A percentile compares a stretch with the other conserved stretches of the same genome.
These are phyloP conservation scores for Lipomyces sp. DNA, from an alignment of 805 yeast genomes.

Conservation along the genomic window DNA sequence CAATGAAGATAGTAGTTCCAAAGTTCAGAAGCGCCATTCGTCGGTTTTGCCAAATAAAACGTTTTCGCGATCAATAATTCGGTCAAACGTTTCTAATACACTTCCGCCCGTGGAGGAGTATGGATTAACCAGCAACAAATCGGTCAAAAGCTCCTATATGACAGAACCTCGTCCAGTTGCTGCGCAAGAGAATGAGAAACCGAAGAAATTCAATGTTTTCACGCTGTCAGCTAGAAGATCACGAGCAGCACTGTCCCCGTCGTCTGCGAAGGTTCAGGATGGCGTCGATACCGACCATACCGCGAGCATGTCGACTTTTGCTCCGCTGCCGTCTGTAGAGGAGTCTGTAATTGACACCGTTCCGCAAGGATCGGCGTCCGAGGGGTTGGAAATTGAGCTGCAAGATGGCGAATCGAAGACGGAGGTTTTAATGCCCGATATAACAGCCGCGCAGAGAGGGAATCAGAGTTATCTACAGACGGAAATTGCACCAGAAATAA, in stretches of 20 bases:
- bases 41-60: slow-evolving; percentile 11
- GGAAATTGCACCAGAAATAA: neutral
- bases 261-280: neutral
- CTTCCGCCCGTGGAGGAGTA: neutral
- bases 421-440: neutral
- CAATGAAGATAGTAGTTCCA: slow-evolving; percentile 3
- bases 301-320: slow-evolving; percentile 17
- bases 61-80: neutral
- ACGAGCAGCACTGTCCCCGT: slow-evolving; percentile 14
- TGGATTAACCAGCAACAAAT: neutral
- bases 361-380: neutral
- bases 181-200: neutral
- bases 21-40: neutral
- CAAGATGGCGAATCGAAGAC: neutral
- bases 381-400: neutral
- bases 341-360: neutral
- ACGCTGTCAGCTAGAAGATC: slow-evolving; percentile 19
- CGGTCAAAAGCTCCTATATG: neutral
- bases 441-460: too few species aligned
- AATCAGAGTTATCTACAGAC: neutral
- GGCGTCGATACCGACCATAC: neutral
- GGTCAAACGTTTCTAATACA: neutral
- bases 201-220: slow-evolving; percentile 13
- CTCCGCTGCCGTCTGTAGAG: slow-evolving; percentile 16
- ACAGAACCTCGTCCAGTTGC: neutral